phyloP scores from a whole-genome alignment of 2,329 filamentous ascomycete species.

The Phyllosticta capitalensis region DNA sequence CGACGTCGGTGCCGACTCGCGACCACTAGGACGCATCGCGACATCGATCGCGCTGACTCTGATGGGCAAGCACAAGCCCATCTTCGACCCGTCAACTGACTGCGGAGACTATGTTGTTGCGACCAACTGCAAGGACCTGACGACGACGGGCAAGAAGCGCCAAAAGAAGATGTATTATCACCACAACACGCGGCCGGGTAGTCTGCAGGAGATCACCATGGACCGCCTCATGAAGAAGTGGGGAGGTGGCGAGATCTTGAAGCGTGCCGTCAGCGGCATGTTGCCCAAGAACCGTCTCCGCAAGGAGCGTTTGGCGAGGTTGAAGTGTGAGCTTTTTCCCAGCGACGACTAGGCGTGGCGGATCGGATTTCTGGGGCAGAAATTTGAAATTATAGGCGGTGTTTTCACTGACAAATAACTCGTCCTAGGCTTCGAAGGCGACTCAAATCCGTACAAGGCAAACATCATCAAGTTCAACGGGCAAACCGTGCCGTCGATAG shows the following conservation, averaged over 20 bases:
- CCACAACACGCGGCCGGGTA: conserved; percentile 84
- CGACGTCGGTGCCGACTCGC: conserved; percentile 56
- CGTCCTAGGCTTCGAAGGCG: conserved; percentile 69
- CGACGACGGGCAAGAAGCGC: conserved; percentile 85
- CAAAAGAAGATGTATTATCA: conserved; percentile 94
- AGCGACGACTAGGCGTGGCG: neutral
- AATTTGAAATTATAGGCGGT: neutral
- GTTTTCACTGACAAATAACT: neutral
- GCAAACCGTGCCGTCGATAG: conserved; percentile 23
- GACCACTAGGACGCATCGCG: conserved; percentile 82
- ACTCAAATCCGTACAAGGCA: conserved; percentile 79
- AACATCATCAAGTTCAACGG: conserved; percentile 71
- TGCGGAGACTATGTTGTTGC: conserved; percentile 99
- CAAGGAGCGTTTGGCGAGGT: conserved; percentile 73
- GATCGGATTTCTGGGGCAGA: neutral
- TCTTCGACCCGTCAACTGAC: conserved; percentile 93
- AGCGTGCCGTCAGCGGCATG: conserved; percentile 93
- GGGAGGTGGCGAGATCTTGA: conserved; percentile 82
- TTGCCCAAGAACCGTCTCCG: conserved; percentile 90
- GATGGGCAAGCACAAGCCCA: conserved; percentile 99
- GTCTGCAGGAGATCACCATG: conserved; percentile 83
- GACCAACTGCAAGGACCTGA: conserved; percentile 75
- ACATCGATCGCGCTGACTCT: conserved; percentile 76
- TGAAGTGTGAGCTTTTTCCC: conserved; percentile 58
- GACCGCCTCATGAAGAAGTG: conserved; percentile 89